Evolutionary conservation across 345 rosid species (phyloP).

Genomic region (Bretschneidera sinensis): DNA sequence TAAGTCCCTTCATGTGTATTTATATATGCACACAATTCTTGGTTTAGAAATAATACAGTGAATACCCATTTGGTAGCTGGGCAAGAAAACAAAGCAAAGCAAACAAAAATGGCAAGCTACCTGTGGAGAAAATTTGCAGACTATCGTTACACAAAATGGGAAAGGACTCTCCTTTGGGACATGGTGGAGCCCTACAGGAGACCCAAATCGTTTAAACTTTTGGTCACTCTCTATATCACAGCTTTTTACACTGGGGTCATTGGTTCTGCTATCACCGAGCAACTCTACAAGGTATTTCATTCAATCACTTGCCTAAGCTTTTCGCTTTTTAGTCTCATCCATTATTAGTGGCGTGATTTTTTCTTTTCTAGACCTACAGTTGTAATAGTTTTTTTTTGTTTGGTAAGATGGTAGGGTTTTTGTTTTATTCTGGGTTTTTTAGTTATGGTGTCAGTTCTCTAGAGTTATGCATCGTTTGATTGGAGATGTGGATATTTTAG

Average conservation of each 20-base stretch:
- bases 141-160: conserved; percentile 64
- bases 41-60: no score
- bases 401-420: background rate
- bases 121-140: conserved; percentile 90
- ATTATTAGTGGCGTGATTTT: background rate
- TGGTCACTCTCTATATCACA: conserved; percentile 55
- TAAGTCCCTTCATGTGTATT: no score
- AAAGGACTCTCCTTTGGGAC: conserved; percentile 73
- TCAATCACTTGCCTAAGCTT: background rate
- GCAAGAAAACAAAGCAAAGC: background rate
- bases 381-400: background rate
- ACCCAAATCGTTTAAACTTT: conserved; percentile 77
- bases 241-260: conserved; percentile 93
- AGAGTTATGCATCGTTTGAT: background rate
- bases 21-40: no score
- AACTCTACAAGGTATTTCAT: conserved; percentile 61
- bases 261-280: conserved; percentile 83
- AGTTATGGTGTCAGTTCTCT: background rate
- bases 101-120: conserved; percentile 44
- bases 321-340: background rate
- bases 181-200: conserved; percentile 78
- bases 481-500: background rate
- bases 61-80: background rate
- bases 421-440: background rate
- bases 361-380: background rate